Evolutionary conservation across 225 moss, liverwort and hornwort species (phyloP), one percentile per base, ranked within the genome.

Genomic region (Physcomitrium patens): DNA sequence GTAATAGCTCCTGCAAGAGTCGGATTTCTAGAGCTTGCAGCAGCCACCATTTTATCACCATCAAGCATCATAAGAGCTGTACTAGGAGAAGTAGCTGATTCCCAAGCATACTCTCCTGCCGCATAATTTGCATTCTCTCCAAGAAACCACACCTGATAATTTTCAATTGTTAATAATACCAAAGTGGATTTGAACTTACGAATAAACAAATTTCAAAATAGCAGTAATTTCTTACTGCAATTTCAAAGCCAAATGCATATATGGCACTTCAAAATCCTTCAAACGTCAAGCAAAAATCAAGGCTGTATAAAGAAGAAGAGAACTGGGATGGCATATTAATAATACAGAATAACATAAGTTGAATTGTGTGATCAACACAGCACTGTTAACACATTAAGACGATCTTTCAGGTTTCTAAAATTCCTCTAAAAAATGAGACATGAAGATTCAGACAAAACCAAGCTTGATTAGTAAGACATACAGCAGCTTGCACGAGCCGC

Each of bases 111-210:
- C 78, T 99, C 99, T 67, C 95, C 90, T 61, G 99, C 99, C 42
- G 99, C 99, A 84, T 95, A 99, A 79, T 99, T 99, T 46, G 99
- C 99, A 83, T 99, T 99, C 80, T 99, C 95, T 45, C 99, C 99
- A 72, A 99, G 91, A 81, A 99, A 99, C 99, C 99, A 99, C 72
- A 95, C 96, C 96, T 97, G 83, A 69, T 67, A 53, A 73, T 45
- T 60, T 77, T 68, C 58, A 68, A 11, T 17, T 45, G 65, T 83
- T 81, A 89, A 68, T 31, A 69, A 10, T 28, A 66, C 48, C 16
- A 52, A 73, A 69, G 70, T 16, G 76, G 64, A 59, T 78, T 61
- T 67, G 12, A 46, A 63, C 70, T 42, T 58, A 54, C 15, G 42
- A 46, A 75, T 63, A 61, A 10, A 48, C 45, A 50, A 26, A 42